A percentile compares a stretch with the other conserved stretches of the same genome.
These are phyloP conservation scores for Arthrobotrys musiformis DNA, from an alignment of 2,329 filamentous ascomycete species.

Conservation along the genomic window DNA sequence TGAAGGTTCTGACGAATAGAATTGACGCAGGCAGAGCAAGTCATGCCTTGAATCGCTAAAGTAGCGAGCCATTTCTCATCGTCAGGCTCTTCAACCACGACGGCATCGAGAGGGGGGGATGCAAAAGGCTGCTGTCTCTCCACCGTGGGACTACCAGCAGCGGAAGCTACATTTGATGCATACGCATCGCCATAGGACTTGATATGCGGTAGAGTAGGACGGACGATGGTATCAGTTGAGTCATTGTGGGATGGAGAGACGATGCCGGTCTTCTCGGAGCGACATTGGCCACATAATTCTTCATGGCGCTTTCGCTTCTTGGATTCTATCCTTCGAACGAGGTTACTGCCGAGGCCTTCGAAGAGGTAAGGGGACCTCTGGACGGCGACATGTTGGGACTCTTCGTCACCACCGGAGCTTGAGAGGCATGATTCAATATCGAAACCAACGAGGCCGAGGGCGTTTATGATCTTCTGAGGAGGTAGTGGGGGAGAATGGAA, in stretches of 20 bases:
- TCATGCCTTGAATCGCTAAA: constrained; percentile 77
- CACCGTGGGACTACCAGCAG: constrained; percentile 28
- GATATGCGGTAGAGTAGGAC: not conserved
- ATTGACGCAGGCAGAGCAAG: constrained; percentile 75
- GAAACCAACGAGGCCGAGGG: constrained; percentile 71
- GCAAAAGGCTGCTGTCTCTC: constrained; percentile 38
- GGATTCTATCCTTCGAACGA: constrained; percentile 26
- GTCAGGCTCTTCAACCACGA: constrained; percentile 62
- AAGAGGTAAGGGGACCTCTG: constrained; percentile 33
- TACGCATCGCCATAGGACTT: constrained; percentile 22
- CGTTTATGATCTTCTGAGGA: constrained; percentile 63
- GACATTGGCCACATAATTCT: constrained; percentile 50
- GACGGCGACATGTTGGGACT: constrained; percentile 3
- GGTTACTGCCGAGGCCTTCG: constrained; percentile 27
- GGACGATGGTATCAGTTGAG: constrained; percentile 15
- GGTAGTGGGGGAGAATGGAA: constrained; percentile 66
- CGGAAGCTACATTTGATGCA: constrained; percentile 21
- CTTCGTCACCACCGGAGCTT: constrained; percentile 28
- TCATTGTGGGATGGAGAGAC: not conserved
- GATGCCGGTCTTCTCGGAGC: constrained; percentile 21
- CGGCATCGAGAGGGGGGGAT: constrained; percentile 54
- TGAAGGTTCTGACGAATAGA: constrained; percentile 71
- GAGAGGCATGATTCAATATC: constrained; percentile 64
- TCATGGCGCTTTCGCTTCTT: constrained; percentile 49
- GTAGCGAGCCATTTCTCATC: constrained; percentile 66